Evolutionary conservation across 2,329 filamentous ascomycete genomes (phyloP), one percentile per base, ranked within the genome.

Genomic region (Didymellaceae sp.): DNA sequence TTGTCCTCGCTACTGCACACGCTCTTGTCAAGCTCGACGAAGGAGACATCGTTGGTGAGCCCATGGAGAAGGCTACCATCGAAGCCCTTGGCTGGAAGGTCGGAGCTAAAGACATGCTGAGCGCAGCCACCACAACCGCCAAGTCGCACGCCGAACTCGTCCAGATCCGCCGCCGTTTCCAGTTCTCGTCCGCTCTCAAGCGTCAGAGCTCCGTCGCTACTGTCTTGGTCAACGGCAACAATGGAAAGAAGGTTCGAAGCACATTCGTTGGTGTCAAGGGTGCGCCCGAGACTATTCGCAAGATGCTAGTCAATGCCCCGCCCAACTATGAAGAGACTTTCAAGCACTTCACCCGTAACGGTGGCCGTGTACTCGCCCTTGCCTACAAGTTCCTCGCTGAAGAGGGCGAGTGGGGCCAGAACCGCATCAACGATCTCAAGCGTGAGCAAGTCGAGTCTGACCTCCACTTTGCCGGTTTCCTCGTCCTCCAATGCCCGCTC

Each of bases 1-100:
- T 99, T 48, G 94, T 97, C 44, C 85, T 99, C 45, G 93, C 94
- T 32, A 96, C 92, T 10, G 94, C 94, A 2, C 94, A 99, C 71
- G 94, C 94, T 32, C 80, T 99, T 21, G 95, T 99, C 40, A 97
- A 93, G 71, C 82, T 99, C 13, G 94, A 99, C 60, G 94, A 99
- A 72, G 94, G 94, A 16, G 94, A 99, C 10, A 88, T 97, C 62
- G 94, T 99, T 34, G 94, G 94, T 66, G 94, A 99, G 68, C 94
- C 94, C 2, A 99, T 99, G 94, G 94, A 99, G 71, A 97, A 97
- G 76, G 94, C 94, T 34, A 97, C 94, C 1, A 79, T 99, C 21
- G 80, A 82, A 39, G 91, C 93, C 47, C 86, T 99, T 9, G 92
- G 93, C 45, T 99, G 94, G 94, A 86, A 83, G 48, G 82, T 99